Base-by-base conservation (phyloP, 1,284 basidiomycete species). In the Chalciporus sp. region DNA sequence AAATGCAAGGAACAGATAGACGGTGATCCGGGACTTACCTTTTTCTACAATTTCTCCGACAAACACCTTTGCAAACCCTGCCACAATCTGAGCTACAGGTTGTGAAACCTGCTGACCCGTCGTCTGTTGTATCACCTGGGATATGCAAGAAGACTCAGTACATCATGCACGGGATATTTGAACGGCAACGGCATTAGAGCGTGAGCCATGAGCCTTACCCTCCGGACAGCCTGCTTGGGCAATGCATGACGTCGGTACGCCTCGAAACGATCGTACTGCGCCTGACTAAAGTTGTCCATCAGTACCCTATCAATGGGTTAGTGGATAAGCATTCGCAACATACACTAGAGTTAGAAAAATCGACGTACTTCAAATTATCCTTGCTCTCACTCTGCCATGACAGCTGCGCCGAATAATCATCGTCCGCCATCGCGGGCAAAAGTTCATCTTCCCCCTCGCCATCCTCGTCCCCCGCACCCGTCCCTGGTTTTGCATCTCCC, bases 31-130 rank as follows among this genome's bases (percentile, higher is more conserved):
- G 6, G 31, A 7, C 75, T 48, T 51, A 90, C 92, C 92, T 75
- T 89, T 88, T 69, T 95, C 93, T 19, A 95, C 83, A 6, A 95
- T 91, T 70, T 95, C 93, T 2, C 94, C 94, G 9, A 96, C 91
- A 62, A 96, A 96, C 2, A 95, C 92, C 67, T 96, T 96, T 17
- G 83, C 82, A 53, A 95, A 91, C 63, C 94, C 94, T 7, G 92
- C 90, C 0, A 95, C 87, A 33, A 95, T 85, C 64, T 94, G 92
- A 1, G 92, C 88, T 1, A 95, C 89, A 14, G 91, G 90, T 59
- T 89, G 85, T 4, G 90, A 92, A 5, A 92, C 90, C 60, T 92
- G 90, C 54, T 90, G 84, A n/a, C 88, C 88, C 0, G 88, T 76
- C 0, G 85, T 84, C 69, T 92, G 90, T 67, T 94, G 93, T 58